A percentile compares a stretch with the other conserved stretches of the same genome.
phyloP scores from a whole-genome alignment of 148 eudicot genomes.

The Silene latifolia region DNA sequence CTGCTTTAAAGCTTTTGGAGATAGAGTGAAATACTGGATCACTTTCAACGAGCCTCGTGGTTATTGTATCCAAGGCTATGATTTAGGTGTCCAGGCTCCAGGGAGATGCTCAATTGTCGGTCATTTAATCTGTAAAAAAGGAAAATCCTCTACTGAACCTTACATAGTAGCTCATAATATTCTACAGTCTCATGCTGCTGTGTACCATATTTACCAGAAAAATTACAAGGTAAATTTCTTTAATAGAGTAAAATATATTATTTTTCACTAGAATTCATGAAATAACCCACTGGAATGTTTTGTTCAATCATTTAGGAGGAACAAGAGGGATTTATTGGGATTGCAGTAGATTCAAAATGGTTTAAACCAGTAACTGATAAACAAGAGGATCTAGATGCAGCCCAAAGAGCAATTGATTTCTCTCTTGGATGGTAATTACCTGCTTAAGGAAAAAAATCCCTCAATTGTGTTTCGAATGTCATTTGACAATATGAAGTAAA shows the following conservation, averaged over 20 bases:
- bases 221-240: slow-evolving; percentile 60
- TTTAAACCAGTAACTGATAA: slow-evolving; percentile 66
- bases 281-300: neutral
- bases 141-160: slow-evolving; percentile 77
- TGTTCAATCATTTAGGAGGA: slow-evolving; percentile 35
- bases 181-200: slow-evolving; percentile 77
- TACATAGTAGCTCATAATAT: slow-evolving; percentile 87
- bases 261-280: neutral
- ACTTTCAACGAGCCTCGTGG: slow-evolving; percentile 97
- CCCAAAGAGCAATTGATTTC: slow-evolving; percentile 81
- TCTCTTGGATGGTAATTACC: slow-evolving; percentile 68
- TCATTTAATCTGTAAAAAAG: slow-evolving; percentile 64
- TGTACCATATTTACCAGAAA: slow-evolving; percentile 55
- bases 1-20: slow-evolving; percentile 85
- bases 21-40: slow-evolving; percentile 91
- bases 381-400: slow-evolving; percentile 75
- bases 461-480: neutral
- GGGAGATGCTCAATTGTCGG: slow-evolving; percentile 87
- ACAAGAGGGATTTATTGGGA: slow-evolving; percentile 79
- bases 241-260: neutral
- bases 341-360: slow-evolving; percentile 86
- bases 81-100: slow-evolving; percentile 84
- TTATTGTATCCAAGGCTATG: slow-evolving; percentile 75
- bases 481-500: slow-evolving; percentile 26
- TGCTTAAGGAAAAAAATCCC: neutral